These are phyloP conservation scores for Vicia faba DNA, from an alignment of 306 rosid genomes.

Conservation along the genomic window DNA sequence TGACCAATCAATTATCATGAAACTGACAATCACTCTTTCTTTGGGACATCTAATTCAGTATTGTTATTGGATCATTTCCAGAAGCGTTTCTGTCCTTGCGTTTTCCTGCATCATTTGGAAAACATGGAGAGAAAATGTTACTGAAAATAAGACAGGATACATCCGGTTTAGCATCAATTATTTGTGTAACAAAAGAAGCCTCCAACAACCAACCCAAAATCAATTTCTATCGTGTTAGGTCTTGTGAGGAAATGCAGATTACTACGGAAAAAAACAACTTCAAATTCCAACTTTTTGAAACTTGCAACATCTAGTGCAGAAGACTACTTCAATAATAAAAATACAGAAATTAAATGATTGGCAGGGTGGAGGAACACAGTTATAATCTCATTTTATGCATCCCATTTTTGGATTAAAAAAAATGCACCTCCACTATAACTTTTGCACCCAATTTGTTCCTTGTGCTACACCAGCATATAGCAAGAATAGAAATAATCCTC, in stretches of 20 bases:
- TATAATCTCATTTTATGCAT: not conserved
- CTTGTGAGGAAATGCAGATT: no score
- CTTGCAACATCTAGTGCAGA: no score
- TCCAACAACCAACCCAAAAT: constrained; percentile 18
- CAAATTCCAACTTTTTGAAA: no score
- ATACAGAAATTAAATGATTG: not conserved
- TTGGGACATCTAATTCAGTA: constrained; percentile 29
- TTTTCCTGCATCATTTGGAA: constrained; percentile 56
- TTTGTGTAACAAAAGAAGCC: constrained; percentile 1
- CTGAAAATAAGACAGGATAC: constrained; percentile 10
- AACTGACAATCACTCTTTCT: constrained; percentile 11
- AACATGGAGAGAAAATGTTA: not conserved
- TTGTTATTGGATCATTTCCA: constrained; percentile 56
- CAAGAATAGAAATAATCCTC: not conserved
- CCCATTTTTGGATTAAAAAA: not conserved
- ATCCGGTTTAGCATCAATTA: constrained; percentile 16
- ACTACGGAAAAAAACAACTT: no score
- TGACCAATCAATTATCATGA: constrained; percentile 27
- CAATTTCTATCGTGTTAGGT: not conserved
- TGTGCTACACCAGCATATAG: not conserved
- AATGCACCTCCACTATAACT: not conserved
- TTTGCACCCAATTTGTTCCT: not conserved
- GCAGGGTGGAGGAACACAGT: not conserved
- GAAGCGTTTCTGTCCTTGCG: constrained; percentile 68
- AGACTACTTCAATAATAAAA: not conserved